These are phyloP conservation scores for Mycena epipterygia DNA, from an alignment of 768 basidiomycete species.

Conservation along the genomic window DNA sequence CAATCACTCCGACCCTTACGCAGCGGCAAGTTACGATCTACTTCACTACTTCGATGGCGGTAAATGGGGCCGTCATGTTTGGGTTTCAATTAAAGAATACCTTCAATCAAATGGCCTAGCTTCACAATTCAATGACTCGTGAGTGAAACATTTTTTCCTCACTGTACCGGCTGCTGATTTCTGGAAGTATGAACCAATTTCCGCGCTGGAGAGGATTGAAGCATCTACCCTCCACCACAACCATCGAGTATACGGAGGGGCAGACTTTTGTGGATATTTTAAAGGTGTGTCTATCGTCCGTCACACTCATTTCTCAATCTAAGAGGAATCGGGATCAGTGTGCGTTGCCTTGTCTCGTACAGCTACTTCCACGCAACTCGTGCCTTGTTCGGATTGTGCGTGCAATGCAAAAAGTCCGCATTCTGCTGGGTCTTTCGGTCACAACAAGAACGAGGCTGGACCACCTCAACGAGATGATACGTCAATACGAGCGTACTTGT, in stretches of 20 bases:
- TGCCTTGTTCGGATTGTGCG: slow-evolving; percentile 15
- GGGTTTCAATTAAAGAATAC: slow-evolving; percentile 15
- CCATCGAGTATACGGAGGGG: slow-evolving; percentile 21
- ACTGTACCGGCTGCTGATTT: background rate
- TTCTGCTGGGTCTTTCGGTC: slow-evolving; percentile 13
- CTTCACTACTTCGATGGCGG: slow-evolving; percentile 29
- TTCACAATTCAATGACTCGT: slow-evolving; percentile 25
- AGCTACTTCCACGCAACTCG: slow-evolving; percentile 16
- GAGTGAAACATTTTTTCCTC: background rate
- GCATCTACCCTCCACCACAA: slow-evolving; percentile 12
- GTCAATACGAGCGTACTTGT: slow-evolving; percentile 2
- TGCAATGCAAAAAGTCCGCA: slow-evolving; percentile 8
- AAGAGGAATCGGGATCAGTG: background rate
- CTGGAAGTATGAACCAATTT: slow-evolving; percentile 14
- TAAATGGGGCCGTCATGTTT: slow-evolving; percentile 26
- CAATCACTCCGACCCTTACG: slow-evolving; percentile 21
- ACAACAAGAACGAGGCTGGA: slow-evolving; percentile 13
- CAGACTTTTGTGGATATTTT: slow-evolving; percentile 23
- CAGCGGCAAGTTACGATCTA: slow-evolving; percentile 15
- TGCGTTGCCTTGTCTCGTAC: slow-evolving; percentile 20
- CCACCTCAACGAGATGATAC: background rate
- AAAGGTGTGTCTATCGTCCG: slow-evolving; percentile 18
- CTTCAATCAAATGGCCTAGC: slow-evolving; percentile 12
- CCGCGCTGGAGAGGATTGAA: slow-evolving; percentile 21
- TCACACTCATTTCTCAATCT: background rate